Base-by-base conservation (phyloP, 805 yeast species). In the Ogataea polymorpha region DNA sequence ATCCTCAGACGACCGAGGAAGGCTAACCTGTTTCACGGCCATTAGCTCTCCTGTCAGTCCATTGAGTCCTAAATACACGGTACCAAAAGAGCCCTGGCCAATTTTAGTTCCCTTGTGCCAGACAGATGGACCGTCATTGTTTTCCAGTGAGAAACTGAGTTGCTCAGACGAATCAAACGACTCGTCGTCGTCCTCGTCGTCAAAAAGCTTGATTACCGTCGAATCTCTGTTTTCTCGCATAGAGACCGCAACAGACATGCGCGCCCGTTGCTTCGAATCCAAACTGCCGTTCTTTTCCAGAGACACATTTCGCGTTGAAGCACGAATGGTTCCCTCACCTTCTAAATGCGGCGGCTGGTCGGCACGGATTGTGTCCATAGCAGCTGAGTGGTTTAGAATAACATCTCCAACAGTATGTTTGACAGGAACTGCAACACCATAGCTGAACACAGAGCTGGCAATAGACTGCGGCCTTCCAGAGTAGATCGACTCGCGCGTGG, bases 41-140 rank as follows among this genome's bases (percentile, higher is more conserved):
- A 91, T 87, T 37, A 93, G 70, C 58, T 89, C 98, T 31, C 99
- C 99, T 0, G 96, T 89, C 24, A 82, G 64, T 1, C 96, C 85
- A 58, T 90, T 87, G 80, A 93, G 80, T 0, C 97, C 99, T 26
- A 93, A 67, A 48, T 84, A 90, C 2, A 93, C 99, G 2, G 87
- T 81, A 23, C 98, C 99, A 69, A 89, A 93, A 45, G 95, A 82
- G 3, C 99, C 99, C 8, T 91, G 82, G 0, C 99, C 99, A 49
- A 93, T 88, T 34, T 89, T 70, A 0, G 96, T 86, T 34, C 99
- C 99, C 53, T 85, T 85, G 32, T 89, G 73, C 99, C 99, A 93
- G 31, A 86, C 78, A 27, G 79, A 73, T 4, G 95, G 93, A 0
- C 86, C 84, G 4, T 66, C 66, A 29, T 59, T 62, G 7, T 66